These are phyloP conservation scores for Barbatosphaeria neglecta DNA, from an alignment of 495 filamentous ascomycete genomes.

Conservation along the genomic window DNA sequence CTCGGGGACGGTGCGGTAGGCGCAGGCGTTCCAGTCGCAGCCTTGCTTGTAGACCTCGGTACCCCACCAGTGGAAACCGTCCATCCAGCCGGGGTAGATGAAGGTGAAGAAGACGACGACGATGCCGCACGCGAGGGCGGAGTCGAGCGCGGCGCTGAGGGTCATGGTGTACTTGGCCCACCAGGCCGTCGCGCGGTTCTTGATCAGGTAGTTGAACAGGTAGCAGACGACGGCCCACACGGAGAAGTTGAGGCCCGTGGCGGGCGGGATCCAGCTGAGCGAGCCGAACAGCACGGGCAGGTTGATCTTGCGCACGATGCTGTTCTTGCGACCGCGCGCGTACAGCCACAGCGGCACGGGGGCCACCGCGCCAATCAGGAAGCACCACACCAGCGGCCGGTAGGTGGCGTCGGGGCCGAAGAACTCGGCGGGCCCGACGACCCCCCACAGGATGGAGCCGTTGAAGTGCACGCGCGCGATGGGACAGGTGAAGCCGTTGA, in stretches of 20 bases:
- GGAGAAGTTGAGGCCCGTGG: slow-evolving; percentile 73
- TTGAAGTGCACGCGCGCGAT: slow-evolving; percentile 85
- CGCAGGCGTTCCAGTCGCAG: slow-evolving; percentile 55
- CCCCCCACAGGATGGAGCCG: slow-evolving; percentile 79
- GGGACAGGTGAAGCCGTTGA: slow-evolving; percentile 81
- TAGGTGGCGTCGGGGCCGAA: slow-evolving; percentile 67
- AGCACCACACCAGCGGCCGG: slow-evolving; percentile 61
- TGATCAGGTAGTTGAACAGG: slow-evolving; percentile 66
- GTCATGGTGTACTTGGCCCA: slow-evolving; percentile 90
- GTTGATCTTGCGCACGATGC: slow-evolving; percentile 53
- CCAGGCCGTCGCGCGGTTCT: slow-evolving; percentile 54
- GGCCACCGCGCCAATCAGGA: slow-evolving; percentile 57
- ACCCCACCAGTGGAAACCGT: slow-evolving; percentile 62
- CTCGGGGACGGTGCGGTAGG: slow-evolving; percentile 38
- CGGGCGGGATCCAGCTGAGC: slow-evolving; percentile 72
- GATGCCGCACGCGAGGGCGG: slow-evolving; percentile 65
- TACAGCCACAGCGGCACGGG: slow-evolving; percentile 59
- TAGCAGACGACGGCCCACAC: slow-evolving; percentile 76
- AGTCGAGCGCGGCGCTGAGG: slow-evolving; percentile 69
- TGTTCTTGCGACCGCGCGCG: slow-evolving; percentile 31
- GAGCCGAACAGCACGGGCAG: slow-evolving; percentile 62
- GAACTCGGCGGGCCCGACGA: slow-evolving; percentile 66
- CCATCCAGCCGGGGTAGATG: slow-evolving; percentile 57
- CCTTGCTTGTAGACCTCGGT: slow-evolving; percentile 58
- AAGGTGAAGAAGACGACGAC: slow-evolving; percentile 77